Base-by-base conservation (phyloP, 176 grass and related monocot genomes). In the Panicum miliaceum region DNA sequence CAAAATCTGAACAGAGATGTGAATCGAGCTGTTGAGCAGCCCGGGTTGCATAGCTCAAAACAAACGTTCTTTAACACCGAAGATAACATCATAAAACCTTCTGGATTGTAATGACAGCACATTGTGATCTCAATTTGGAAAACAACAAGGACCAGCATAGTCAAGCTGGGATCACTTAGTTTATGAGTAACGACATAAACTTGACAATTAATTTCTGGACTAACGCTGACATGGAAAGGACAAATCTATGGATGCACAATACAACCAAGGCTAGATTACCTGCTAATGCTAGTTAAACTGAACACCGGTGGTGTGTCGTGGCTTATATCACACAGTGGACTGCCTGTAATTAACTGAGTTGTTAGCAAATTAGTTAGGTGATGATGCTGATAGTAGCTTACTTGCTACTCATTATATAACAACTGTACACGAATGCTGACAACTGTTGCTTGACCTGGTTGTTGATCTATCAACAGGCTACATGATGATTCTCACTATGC, bases 351-450 rank as follows among this genome's bases (percentile, higher is more conserved):
- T 84, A 80, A 80, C 80, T 63, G 59, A 90, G 69, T 87, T 70
- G 84, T 87, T 90, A 68, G 34, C 42, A 75, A 35, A 90, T 80
- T 80, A 76, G 81, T 90, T 80, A 87, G 69, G 52, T 64, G 76
- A 54, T 87, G 89, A 90, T 80, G 81, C 52, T 75, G 89, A 84
- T 83, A 87, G 84, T 87, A 53, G 75, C 68, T 69, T 68, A 87
- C 68, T 73, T 83, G 58, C 67, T 80, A 63, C 78, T 87, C 62
- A 80, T 78, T 84, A 54, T 80, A 75, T 22, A 75, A 29, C 47
- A 76, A 36, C 22, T 56, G 11, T 67, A 26, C 35, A 83, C 51
- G 65, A 84, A 83, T 73, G 57, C 67, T 87, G 68, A 83, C 61
- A 86, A 61, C 41, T 68, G 19, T 75, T 73, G 34, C 80, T 86